phyloP scores from a whole-genome alignment of 1,284 basidiomycete species.

The Anthracocystis panici-leucophaei region DNA sequence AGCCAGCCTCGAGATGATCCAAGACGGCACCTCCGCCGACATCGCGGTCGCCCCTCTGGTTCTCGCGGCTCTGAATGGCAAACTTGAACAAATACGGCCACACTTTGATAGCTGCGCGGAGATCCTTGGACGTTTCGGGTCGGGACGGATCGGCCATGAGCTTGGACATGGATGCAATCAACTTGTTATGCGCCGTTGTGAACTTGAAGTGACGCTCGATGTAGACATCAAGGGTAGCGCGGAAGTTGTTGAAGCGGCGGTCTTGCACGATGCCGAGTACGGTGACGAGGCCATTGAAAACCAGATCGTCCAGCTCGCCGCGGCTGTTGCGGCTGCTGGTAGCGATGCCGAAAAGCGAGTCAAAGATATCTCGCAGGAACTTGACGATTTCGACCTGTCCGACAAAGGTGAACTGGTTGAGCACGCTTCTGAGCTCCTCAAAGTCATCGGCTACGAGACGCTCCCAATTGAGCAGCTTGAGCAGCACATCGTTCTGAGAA shows the following conservation, averaged over 20 bases:
- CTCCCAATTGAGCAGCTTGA: slow-evolving; percentile 88
- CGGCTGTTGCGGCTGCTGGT: slow-evolving; percentile 79
- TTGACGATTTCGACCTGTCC: slow-evolving; percentile 82
- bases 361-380: slow-evolving; percentile 89
- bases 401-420: slow-evolving; percentile 90
- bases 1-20: slow-evolving; percentile 85
- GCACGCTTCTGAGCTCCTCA: slow-evolving; percentile 77
- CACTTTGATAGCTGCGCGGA: slow-evolving; percentile 91
- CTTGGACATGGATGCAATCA: slow-evolving; percentile 79
- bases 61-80: slow-evolving; percentile 85
- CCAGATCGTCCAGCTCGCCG: slow-evolving; percentile 84
- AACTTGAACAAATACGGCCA: slow-evolving; percentile 97
- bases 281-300: slow-evolving; percentile 90
- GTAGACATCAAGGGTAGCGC: slow-evolving; percentile 91
- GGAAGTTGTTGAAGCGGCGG: slow-evolving; percentile 85
- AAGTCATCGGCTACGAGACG: slow-evolving; percentile 72
- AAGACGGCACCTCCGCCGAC: slow-evolving; percentile 79
- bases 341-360: slow-evolving; percentile 90
- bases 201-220: slow-evolving; percentile 84
- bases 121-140: slow-evolving; percentile 79
- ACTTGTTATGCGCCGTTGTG: slow-evolving; percentile 60
- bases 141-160: slow-evolving; percentile 81
- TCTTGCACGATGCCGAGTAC: slow-evolving; percentile 86
- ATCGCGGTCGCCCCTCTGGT: slow-evolving; percentile 82
- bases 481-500: slow-evolving; percentile 89